Base-by-base conservation (phyloP, 2,329 filamentous ascomycete genomes). In the Emmonsiellopsis sp. region DNA sequence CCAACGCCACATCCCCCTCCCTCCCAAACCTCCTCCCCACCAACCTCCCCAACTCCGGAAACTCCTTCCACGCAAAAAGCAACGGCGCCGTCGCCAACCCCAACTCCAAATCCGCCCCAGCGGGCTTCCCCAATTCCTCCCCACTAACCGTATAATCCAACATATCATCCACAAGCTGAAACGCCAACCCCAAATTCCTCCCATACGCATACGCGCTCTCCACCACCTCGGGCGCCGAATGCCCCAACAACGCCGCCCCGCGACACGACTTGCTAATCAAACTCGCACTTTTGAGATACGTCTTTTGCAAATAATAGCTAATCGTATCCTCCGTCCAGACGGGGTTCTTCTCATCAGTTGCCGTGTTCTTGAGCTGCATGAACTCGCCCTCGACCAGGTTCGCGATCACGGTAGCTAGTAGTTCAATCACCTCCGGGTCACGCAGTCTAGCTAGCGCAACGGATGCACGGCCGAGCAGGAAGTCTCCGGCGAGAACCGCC, bases 301-400 rank as follows among this genome's bases (percentile, higher is more conserved):
- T 98, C 79, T 98, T 98, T 68, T 96, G 89, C 50, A 98, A 78
- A 68, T 98, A 98, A 73, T 98, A 97, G 30, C 83, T 81, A 57
- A 98, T 80, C 1, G 90, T 87, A 51, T 95, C 88, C 65, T 96
- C 89, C 1, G 86, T 93, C 81, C 87, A 97, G 8, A 79, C 75
- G 1, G 92, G 92, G 61, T 87, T 85, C 59, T 81, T 79, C 76
- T 97, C 92, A 67, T 96, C 92, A 59, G 82, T 79, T 45, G 87
- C 88, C 1, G 93, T 97, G 72, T 98, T 98, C 75, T 95, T 94
- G 63, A 98, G 77, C 76, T 98, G 93, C 93, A 98, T 98, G 76
- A 98, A 97, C 72, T 98, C 93, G 66, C 93, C 93, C 74, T 98
- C 93, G 16, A 98, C 91, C 30, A 98, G 77, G 69, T 98, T 98